phyloP scores from a whole-genome alignment of 192 early-diverging fungal genomes.

The Bifiguratus adelaidae region DNA sequence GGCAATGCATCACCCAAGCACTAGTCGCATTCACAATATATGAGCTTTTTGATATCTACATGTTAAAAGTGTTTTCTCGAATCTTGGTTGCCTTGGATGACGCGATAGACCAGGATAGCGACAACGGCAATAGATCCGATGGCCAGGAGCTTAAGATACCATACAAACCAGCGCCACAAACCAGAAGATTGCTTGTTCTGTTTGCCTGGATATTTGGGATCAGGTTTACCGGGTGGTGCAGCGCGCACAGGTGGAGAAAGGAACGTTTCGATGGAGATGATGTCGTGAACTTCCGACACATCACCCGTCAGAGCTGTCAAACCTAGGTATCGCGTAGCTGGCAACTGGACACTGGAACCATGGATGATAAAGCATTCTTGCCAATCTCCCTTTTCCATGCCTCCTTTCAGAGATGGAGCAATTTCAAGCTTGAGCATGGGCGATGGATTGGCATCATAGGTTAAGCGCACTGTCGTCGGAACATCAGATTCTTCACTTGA shows the following conservation, averaged over 20 bases:
- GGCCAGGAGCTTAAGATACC: not conserved
- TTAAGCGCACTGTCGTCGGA: constrained; percentile 55
- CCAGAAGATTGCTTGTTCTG: too few relatives aligned
- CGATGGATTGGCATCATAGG: constrained; percentile 57
- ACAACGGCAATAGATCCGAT: not conserved
- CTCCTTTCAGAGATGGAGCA: constrained; percentile 19
- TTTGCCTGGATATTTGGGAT: too few relatives aligned
- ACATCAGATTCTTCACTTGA: constrained; percentile 40
- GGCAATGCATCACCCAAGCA: too few relatives aligned
- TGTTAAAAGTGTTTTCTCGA: too few relatives aligned
- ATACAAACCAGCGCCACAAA: not conserved
- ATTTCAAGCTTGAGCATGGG: constrained; percentile 32
- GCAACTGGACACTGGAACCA: constrained; percentile 76
- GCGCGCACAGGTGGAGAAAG: too few relatives aligned
- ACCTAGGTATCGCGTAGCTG: constrained; percentile 66
- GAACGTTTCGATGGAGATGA: too few relatives aligned
- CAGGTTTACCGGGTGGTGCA: too few relatives aligned
- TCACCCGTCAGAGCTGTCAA: constrained; percentile 91
- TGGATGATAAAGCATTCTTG: constrained; percentile 77
- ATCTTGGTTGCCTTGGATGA: too few relatives aligned
- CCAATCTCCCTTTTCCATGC: constrained; percentile 59
- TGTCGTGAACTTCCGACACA: too few relatives aligned
- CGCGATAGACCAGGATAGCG: not conserved
- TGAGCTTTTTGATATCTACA: too few relatives aligned
- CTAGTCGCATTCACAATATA: too few relatives aligned